Conservation (phyloP, 2,329 filamentous ascomycete species). For the Scolecobasidium constrictum region DNA sequence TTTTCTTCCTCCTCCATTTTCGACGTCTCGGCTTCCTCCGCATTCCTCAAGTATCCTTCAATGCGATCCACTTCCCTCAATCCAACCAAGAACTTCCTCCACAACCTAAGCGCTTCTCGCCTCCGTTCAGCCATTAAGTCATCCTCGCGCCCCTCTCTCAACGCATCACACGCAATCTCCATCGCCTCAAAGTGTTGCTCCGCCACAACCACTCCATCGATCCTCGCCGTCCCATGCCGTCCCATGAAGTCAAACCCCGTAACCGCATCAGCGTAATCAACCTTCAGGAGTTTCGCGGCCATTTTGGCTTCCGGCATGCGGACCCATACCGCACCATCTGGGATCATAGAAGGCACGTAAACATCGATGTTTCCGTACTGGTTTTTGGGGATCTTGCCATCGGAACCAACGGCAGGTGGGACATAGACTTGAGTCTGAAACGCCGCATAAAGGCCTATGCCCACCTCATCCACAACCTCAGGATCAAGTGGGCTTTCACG, state of each 20-base stretch:
- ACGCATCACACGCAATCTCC: constrained; percentile 52
- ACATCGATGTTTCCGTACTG: constrained; percentile 52
- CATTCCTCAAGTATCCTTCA: constrained; percentile 26
- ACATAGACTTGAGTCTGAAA: constrained; percentile 60
- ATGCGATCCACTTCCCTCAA: constrained; percentile 50
- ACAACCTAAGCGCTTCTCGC: constrained; percentile 40
- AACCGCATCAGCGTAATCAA: constrained; percentile 84
- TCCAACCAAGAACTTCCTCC: constrained; percentile 50
- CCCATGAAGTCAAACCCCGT: constrained; percentile 85
- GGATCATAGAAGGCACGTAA: constrained; percentile 54
- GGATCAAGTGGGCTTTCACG: constrained; percentile 17
- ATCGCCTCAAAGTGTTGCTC: constrained; percentile 62
- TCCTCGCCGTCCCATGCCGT: constrained; percentile 71
- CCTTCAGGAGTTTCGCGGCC: constrained; percentile 63
- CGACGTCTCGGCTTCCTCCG: too few species aligned
- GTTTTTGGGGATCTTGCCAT: constrained; percentile 58
- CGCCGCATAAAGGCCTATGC: constrained; percentile 45
- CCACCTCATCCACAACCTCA: constrained; percentile 27
- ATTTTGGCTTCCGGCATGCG: constrained; percentile 48
- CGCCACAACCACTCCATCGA: constrained; percentile 69
- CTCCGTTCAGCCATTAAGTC: constrained; percentile 46
- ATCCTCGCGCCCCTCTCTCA: constrained; percentile 56
- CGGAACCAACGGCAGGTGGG: constrained; percentile 63
- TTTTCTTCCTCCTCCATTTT: too few species aligned
- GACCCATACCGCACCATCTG: constrained; percentile 47